A percentile compares a stretch with the other conserved stretches of the same genome.
Conservation (phyloP, 441 rosid genomes). For the Aquilaria agallochum region DNA sequence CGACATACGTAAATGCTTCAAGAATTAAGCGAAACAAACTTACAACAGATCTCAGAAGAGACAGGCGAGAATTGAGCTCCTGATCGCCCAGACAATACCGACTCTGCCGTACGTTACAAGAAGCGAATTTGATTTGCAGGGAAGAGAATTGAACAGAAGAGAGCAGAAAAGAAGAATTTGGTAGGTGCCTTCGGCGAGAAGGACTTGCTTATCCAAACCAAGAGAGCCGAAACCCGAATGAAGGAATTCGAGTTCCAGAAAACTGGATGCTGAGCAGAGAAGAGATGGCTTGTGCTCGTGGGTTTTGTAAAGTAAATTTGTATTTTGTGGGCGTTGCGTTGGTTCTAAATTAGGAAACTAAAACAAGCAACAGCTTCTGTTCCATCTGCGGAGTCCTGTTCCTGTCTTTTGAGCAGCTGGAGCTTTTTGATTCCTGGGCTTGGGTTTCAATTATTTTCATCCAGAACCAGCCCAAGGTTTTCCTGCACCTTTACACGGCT, state of each 20-base stretch:
- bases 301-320: not conserved
- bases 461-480: not conserved
- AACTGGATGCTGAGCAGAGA: not conserved
- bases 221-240: slow-evolving; percentile 6
- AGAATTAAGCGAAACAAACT: slow-evolving; percentile 21
- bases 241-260: not conserved
- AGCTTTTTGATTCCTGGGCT: not conserved
- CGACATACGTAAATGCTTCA: not conserved
- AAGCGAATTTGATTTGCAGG: not conserved
- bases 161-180: not conserved
- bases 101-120: not conserved
- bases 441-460: not conserved
- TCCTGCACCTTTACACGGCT: too few relatives aligned
- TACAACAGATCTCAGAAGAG: slow-evolving; percentile 34
- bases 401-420: not conserved
- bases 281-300: slow-evolving; percentile 1
- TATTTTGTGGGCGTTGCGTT: not conserved
- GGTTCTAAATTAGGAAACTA: slow-evolving; percentile 3
- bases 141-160: not conserved
- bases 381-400: not conserved
- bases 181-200: not conserved
- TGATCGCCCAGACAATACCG: not conserved
- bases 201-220: not conserved
- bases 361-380: too few relatives aligned
- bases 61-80: not conserved